A percentile compares a stretch with the other conserved stretches of the same genome.
Conservation (phyloP, 1,139 yeast species). For the Blastobotrys aristatus region DNA sequence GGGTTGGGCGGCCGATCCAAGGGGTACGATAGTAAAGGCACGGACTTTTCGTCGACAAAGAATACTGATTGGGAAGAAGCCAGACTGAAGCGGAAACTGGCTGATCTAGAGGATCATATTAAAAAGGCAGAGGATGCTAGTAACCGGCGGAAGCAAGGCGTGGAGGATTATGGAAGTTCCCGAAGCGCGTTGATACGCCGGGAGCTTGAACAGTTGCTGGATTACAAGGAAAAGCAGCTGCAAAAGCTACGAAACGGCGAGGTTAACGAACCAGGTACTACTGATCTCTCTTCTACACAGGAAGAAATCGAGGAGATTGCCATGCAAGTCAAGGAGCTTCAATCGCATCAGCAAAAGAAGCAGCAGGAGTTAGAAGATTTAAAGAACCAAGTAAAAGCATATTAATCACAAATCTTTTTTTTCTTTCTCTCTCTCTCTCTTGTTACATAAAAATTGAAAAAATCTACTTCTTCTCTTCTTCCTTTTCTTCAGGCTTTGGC, state of each 20-base stretch:
- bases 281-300: slow-evolving; percentile 34
- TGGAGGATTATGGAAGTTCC: slow-evolving; percentile 39
- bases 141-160: slow-evolving; percentile 40
- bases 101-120: slow-evolving; percentile 63
- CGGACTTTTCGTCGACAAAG: slow-evolving; percentile 68
- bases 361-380: slow-evolving; percentile 47
- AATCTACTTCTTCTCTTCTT: slow-evolving; percentile 29
- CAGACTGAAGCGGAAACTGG: slow-evolving; percentile 70
- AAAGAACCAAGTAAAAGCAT: slow-evolving; percentile 39
- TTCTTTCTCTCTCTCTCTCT: not conserved
- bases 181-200: slow-evolving; percentile 47
- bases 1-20: slow-evolving; percentile 39
- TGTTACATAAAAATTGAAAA: not conserved
- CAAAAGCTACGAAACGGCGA: slow-evolving; percentile 30
- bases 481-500: slow-evolving; percentile 62
- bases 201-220: slow-evolving; percentile 77
- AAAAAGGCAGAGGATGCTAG: slow-evolving; percentile 52
- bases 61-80: slow-evolving; percentile 87
- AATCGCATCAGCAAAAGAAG: slow-evolving; percentile 51
- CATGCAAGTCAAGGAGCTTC: slow-evolving; percentile 56
- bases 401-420: slow-evolving; percentile 4
- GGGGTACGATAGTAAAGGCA: slow-evolving; percentile 47
- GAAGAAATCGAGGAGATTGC: slow-evolving; percentile 62
- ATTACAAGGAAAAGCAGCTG: slow-evolving; percentile 58
- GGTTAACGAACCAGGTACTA: slow-evolving; percentile 16